Conservation (phyloP, 208 protist genomes). For the Leishmania martiniquensis region DNA sequence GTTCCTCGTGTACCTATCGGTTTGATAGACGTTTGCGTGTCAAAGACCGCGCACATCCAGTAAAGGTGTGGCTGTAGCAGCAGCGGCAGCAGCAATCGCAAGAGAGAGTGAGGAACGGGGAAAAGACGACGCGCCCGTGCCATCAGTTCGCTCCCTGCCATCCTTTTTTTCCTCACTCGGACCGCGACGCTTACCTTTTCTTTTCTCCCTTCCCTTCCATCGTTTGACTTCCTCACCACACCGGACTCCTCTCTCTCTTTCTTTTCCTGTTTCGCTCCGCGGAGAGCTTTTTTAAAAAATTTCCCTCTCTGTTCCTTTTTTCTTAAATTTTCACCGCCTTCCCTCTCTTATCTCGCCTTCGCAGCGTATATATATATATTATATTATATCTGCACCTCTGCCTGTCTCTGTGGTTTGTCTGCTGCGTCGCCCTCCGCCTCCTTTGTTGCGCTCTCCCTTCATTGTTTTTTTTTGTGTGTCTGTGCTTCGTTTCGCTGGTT, state of each 20-base stretch:
- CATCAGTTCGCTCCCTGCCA: too few species aligned
- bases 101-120: too few species aligned
- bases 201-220: conserved; percentile 11
- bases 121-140: too few species aligned
- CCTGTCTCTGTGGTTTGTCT: neutral
- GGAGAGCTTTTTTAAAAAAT: neutral
- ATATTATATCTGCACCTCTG: too few species aligned
- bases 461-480: neutral
- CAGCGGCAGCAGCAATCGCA: too few species aligned
- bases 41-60: too few species aligned
- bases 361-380: too few species aligned
- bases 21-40: too few species aligned
- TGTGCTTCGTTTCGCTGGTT: neutral
- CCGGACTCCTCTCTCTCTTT: conserved; percentile 7
- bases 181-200: neutral
- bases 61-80: too few species aligned
- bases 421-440: neutral
- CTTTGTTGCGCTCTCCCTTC: neutral
- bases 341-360: neutral
- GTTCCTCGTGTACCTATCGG: too few species aligned
- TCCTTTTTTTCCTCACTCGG: neutral
- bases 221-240: too few species aligned
- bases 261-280: neutral
- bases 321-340: neutral
- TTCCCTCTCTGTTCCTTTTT: neutral